phyloP scores from a whole-genome alignment of 441 rosid genomes.

The Viola pubescens region DNA sequence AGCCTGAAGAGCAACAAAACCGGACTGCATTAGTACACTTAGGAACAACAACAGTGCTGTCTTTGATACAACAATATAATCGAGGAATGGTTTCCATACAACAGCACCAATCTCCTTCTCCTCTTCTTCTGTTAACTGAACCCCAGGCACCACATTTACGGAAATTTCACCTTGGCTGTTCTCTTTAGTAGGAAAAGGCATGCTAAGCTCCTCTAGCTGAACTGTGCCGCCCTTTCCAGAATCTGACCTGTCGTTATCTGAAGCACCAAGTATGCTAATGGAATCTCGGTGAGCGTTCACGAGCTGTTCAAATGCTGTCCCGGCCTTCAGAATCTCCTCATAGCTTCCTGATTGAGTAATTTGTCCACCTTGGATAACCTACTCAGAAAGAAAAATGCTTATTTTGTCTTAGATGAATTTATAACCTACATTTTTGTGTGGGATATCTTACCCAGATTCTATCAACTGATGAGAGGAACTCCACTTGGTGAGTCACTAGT shows the following conservation, averaged over 20 bases:
- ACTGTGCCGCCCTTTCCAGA: constrained; percentile 18
- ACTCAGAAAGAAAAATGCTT: neutral
- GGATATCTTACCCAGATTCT: constrained; percentile 49
- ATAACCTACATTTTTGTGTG: neutral
- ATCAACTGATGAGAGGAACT: constrained; percentile 73
- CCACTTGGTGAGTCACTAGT: constrained; percentile 90
- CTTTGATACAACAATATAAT: constrained; percentile 51
- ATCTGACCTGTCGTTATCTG: constrained; percentile 19
- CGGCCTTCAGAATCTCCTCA: constrained; percentile 49
- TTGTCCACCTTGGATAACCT: constrained; percentile 76
- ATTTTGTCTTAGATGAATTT: neutral
- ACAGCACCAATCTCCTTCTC: constrained; percentile 61
- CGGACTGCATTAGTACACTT: constrained; percentile 28
- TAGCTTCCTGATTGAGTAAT: constrained; percentile 66
- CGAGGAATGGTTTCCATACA: constrained; percentile 66
- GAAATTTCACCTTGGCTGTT: constrained; percentile 34
- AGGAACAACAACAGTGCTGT: constrained; percentile 37
- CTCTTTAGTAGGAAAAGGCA: constrained; percentile 15
- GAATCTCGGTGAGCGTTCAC: constrained; percentile 81
- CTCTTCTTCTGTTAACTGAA: constrained; percentile 75
- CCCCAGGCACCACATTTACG: constrained; percentile 26
- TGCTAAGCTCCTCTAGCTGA: constrained; percentile 12
- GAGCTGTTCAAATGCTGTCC: constrained; percentile 65
- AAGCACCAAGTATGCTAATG: constrained; percentile 34
- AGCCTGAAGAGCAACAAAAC: constrained; percentile 61